Evolutionary conservation across 345 rosid species (phyloP).

Genomic region (Kernera saxatilis): DNA sequence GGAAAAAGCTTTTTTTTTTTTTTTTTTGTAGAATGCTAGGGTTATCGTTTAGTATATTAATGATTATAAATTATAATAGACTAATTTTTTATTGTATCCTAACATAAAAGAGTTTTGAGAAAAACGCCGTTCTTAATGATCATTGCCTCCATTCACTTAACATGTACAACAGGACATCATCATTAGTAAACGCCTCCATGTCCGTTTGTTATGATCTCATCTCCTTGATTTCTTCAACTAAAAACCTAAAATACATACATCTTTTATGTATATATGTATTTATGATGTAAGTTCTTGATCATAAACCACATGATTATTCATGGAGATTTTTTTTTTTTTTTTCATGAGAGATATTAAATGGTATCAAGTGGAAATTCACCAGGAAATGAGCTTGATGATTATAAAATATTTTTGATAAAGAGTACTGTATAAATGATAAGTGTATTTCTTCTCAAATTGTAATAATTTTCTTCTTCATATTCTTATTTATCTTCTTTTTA

Average conservation of each 20-base stretch:
- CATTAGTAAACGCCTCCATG: slow-evolving; percentile 64
- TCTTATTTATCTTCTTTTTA: not conserved
- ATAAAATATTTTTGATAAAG: not conserved
- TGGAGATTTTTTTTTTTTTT: no score
- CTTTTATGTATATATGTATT: not conserved
- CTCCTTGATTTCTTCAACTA: not conserved
- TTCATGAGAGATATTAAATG: not conserved
- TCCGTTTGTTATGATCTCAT: slow-evolving; percentile 35
- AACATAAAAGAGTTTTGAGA: not conserved
- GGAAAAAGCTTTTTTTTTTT: not conserved
- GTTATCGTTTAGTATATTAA: not conserved
- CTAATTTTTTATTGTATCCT: not conserved
- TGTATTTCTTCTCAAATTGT: not conserved
- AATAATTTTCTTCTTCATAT: not conserved
- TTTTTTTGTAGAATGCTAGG: slow-evolving; percentile 4
- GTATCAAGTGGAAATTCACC: slow-evolving; percentile 28
- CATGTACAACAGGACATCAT: slow-evolving; percentile 58
- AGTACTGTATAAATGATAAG: not conserved
- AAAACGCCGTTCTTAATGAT: slow-evolving; percentile 50
- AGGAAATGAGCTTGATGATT: slow-evolving; percentile 53
- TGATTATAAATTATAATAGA: not conserved
- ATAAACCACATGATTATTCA: not conserved
- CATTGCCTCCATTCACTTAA: slow-evolving; percentile 78
- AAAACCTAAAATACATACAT: not conserved
- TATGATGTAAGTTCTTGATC: slow-evolving; percentile 6